Evolutionary conservation across 345 rosid species (phyloP).

Genomic region (Murraya paniculata): DNA sequence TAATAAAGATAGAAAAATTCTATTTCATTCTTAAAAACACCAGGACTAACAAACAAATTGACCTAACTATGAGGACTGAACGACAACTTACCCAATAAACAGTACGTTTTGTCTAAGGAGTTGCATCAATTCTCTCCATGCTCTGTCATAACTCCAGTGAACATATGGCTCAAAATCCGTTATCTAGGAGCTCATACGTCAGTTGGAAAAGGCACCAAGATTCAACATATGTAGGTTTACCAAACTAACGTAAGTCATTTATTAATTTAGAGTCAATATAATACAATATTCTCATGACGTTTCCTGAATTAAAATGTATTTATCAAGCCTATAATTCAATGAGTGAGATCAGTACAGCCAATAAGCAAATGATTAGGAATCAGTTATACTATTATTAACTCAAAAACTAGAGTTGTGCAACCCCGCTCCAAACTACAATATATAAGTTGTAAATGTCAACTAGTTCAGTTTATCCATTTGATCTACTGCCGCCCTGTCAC

Average conservation of each 20-base stretch:
- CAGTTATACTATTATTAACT: too few relatives aligned
- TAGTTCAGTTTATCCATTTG: too few relatives aligned
- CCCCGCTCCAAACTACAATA: too few relatives aligned
- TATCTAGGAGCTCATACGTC: background rate
- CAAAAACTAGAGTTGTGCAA: too few relatives aligned
- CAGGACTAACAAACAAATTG: too few relatives aligned
- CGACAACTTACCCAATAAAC: too few relatives aligned
- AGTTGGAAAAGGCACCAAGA: background rate
- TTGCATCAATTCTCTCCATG: background rate
- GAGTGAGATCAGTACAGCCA: constrained; percentile 3
- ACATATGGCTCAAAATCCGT: background rate
- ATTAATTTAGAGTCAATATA: background rate
- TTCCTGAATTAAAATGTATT: background rate
- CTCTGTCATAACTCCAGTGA: background rate
- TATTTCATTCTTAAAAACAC: too few relatives aligned
- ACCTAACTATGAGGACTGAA: too few relatives aligned
- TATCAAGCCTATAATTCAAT: background rate
- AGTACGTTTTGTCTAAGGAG: background rate
- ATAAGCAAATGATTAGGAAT: background rate
- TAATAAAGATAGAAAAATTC: too few relatives aligned
- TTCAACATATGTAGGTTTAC: background rate
- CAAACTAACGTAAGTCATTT: background rate
- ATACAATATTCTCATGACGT: background rate
- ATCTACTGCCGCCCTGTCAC: background rate
- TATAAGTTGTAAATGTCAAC: too few relatives aligned